phyloP scores from a whole-genome alignment of 495 filamentous ascomycete species.

The Pseudotulostoma volvatum region DNA sequence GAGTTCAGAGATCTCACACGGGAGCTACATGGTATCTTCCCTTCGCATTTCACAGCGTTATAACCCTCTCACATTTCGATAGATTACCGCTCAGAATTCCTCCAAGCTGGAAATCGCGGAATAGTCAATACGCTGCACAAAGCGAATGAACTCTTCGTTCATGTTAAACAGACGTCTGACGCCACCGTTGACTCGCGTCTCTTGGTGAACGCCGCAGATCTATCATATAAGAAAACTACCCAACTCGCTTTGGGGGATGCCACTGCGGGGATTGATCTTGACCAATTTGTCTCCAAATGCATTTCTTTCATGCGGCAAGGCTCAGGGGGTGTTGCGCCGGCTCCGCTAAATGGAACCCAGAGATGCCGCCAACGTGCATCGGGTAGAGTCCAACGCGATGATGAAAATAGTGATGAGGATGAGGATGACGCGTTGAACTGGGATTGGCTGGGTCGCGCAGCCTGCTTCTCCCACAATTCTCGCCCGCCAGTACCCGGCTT shows the following conservation, averaged over 20 bases:
- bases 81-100: conserved; percentile 53
- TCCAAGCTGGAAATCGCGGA: conserved; percentile 42
- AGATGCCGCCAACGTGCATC: conserved; percentile 14
- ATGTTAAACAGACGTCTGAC: conserved; percentile 84
- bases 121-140: conserved; percentile 43
- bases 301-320: conserved; percentile 70
- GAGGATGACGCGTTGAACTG: conserved; percentile 72
- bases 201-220: conserved; percentile 60
- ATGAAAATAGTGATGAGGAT: conserved; percentile 43
- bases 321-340: conserved; percentile 11
- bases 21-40: conserved; percentile 41
- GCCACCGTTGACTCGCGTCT: conserved; percentile 79
- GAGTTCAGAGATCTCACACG: conserved; percentile 48
- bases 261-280: conserved; percentile 64
- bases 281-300: conserved; percentile 87
- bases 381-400: conserved; percentile 18
- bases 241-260: conserved; percentile 53
- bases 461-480: conserved; percentile 52
- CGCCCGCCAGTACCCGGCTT: conserved; percentile 70
- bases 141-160: conserved; percentile 45
- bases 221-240: conserved; percentile 55
- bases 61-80: conserved; percentile 4
- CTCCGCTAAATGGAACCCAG: conserved; percentile 12
- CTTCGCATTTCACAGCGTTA: neutral
- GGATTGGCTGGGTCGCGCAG: conserved; percentile 63